These are phyloP conservation scores for Ganoderma resinaceum DNA, from an alignment of 1,284 basidiomycete species.

Conservation along the genomic window DNA sequence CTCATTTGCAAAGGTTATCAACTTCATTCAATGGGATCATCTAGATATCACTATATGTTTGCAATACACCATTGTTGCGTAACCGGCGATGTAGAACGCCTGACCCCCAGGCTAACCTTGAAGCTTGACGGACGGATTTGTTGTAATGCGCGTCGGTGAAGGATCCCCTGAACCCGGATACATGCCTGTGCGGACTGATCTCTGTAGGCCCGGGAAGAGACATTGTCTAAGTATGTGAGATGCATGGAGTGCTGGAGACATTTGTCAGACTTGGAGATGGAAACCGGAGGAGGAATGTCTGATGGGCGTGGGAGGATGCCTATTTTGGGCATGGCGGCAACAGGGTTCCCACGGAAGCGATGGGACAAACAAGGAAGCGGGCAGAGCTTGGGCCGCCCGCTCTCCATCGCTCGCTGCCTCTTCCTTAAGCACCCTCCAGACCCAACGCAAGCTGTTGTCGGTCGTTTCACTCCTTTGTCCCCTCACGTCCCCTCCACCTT, in stretches of 20 bases:
- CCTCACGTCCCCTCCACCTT: constrained; percentile 12
- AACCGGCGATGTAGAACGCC: too few species aligned
- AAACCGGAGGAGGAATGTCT: not conserved
- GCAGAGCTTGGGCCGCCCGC: constrained; percentile 9
- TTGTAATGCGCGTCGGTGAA: too few species aligned
- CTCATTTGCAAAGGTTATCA: too few species aligned
- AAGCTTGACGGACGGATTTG: too few species aligned
- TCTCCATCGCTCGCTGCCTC: constrained; percentile 16
- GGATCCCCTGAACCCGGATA: too few species aligned
- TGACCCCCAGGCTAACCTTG: too few species aligned
- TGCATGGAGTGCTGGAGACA: not conserved
- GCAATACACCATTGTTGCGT: too few species aligned
- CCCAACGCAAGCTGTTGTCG: constrained; percentile 33
- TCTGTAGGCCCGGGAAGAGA: too few species aligned
- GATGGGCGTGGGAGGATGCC: constrained; percentile 8
- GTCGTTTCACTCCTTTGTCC: constrained; percentile 32
- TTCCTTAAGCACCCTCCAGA: constrained; percentile 22
- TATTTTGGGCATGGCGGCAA: constrained; percentile 21
- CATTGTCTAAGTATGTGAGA: too few species aligned
- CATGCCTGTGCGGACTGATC: too few species aligned
- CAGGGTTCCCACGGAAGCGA: constrained; percentile 32
- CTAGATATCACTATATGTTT: too few species aligned
- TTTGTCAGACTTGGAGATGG: not conserved
- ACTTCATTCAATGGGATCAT: too few species aligned
- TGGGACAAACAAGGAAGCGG: constrained; percentile 30